A percentile compares a stretch with the other conserved stretches of the same genome.
Conservation (phyloP, 1,139 yeast genomes). For the Entelexis sorbosivorans region DNA sequence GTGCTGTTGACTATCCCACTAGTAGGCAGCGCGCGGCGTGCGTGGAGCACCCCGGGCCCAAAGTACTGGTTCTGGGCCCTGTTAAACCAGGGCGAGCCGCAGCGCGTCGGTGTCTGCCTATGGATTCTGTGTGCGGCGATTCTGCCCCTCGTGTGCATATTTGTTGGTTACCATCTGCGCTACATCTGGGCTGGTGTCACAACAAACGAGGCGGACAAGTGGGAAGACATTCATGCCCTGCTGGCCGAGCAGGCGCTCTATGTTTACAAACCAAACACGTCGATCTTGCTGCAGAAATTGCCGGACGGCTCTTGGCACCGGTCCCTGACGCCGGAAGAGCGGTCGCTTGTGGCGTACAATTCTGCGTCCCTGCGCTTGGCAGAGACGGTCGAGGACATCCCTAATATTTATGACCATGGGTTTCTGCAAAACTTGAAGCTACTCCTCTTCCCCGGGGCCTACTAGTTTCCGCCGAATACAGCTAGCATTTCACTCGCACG, state of each 20-base stretch:
- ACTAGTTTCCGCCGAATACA: neutral
- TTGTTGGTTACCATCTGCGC: slow-evolving; percentile 50
- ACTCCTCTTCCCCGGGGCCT: slow-evolving; percentile 25
- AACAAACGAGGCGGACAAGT: slow-evolving; percentile 79
- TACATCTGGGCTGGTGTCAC: slow-evolving; percentile 71
- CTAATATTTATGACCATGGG: slow-evolving; percentile 61
- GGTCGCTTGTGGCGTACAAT: slow-evolving; percentile 22
- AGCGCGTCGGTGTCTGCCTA: slow-evolving; percentile 40
- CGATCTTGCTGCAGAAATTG: slow-evolving; percentile 28
- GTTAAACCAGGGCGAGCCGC: slow-evolving; percentile 20
- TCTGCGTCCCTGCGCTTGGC: slow-evolving; percentile 29
- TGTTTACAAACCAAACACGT: slow-evolving; percentile 24
- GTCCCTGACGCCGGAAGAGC: slow-evolving; percentile 25
- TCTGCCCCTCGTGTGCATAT: slow-evolving; percentile 44
- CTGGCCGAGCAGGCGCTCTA: slow-evolving; percentile 41
- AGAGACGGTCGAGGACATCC: slow-evolving; percentile 39
- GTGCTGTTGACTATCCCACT: slow-evolving; percentile 29
- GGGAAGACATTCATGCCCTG: slow-evolving; percentile 62
- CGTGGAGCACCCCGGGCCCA: slow-evolving; percentile 7
- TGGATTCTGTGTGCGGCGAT: slow-evolving; percentile 46
- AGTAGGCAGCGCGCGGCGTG: neutral
- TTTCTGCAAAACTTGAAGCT: slow-evolving; percentile 41
- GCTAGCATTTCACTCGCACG: too few species aligned
- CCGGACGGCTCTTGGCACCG: slow-evolving; percentile 27
- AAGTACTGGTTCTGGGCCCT: slow-evolving; percentile 15